Base-by-base conservation (phyloP, 441 rosid species). In the Populus hybrid region DNA sequence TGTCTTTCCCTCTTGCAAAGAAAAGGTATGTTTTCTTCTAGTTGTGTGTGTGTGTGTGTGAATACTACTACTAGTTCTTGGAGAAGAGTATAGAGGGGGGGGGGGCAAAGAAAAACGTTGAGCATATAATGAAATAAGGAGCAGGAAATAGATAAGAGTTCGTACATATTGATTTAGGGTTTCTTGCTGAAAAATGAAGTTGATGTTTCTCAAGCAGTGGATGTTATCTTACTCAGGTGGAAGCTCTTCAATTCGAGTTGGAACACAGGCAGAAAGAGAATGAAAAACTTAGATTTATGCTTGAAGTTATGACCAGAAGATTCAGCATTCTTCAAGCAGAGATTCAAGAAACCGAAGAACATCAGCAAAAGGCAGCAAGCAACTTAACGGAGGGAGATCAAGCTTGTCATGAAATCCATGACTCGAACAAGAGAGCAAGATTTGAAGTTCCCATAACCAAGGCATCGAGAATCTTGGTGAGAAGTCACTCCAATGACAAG, bases 401-500 rank as follows among this genome's bases (percentile, higher is more conserved):
- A 30, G 35, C 23, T 4, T 10, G 11, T 9, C 35, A 72, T 50
- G 53, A 42, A 23, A 20, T 34, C 65, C 24, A 30, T 67, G 77
- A 81, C 3, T 36, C 77, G 12, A 73, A 63, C 68, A 84, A 80
- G 66, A 75, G 76, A 68, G 53, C 32, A 11, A 85, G 74, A 76
- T 8, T 75, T 46, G 77, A 81, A 76, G 75, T 81, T 82, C 78
- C 79, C 2, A 21, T 46, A 4, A 2, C 73, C 12, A 82, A 75
- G 71, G 34, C 83, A 3, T 74, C 86, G 0, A 79, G 82, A 63
- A 57, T 84, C 68, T 80, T 79, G 63, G 82, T 85, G 50, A 81
- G 79, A 77, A 81, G 84, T 0, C 85, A 81, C 69, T 34, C 73
- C 8, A 77, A 57, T 32, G 91, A 86, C 85, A 77, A 76, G 5